Conservation (phyloP, 1,139 yeast genomes). For the Tardiomyces blankii region DNA sequence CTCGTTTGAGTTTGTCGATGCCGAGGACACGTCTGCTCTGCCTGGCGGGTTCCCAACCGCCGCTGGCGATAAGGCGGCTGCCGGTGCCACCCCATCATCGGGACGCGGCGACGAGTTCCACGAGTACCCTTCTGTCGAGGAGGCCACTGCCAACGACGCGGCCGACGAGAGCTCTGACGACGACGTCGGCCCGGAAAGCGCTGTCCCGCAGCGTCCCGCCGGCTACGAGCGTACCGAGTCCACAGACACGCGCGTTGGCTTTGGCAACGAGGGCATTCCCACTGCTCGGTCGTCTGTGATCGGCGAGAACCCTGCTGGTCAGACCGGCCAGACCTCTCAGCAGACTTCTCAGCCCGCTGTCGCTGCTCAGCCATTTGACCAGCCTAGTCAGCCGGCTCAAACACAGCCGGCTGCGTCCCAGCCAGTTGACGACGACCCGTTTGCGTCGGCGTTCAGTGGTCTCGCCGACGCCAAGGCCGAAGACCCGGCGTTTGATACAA, state of each 20-base stretch:
- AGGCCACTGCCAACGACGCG: background rate
- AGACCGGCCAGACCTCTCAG: background rate
- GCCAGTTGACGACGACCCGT: slow-evolving; percentile 11
- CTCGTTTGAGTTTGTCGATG: slow-evolving; percentile 25
- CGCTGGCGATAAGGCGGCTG: slow-evolving; percentile 11
- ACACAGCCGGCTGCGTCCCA: background rate
- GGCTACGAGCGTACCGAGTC: background rate
- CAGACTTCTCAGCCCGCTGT: background rate
- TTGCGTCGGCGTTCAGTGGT: slow-evolving; percentile 17
- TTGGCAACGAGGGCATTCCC: background rate
- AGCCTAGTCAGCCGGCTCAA: background rate
- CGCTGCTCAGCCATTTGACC: slow-evolving; percentile 4
- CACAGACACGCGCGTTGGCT: background rate
- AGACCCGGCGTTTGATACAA: slow-evolving; percentile 1
- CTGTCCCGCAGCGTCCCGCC: background rate
- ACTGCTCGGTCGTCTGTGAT: background rate
- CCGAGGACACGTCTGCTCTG: slow-evolving; percentile 10
- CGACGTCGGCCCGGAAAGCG: background rate
- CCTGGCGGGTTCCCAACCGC: slow-evolving; percentile 12
- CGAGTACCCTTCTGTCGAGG: slow-evolving; percentile 1
- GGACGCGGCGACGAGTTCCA: background rate
- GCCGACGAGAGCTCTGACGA: background rate
- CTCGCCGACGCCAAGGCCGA: slow-evolving; percentile 18
- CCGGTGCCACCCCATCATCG: background rate
- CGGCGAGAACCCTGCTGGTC: slow-evolving; percentile 1